Percentiles rank a stretch among this genome's conserved stretches.
Conservation (phyloP, 164 flowering plant species). For the Litsea cubeba region DNA sequence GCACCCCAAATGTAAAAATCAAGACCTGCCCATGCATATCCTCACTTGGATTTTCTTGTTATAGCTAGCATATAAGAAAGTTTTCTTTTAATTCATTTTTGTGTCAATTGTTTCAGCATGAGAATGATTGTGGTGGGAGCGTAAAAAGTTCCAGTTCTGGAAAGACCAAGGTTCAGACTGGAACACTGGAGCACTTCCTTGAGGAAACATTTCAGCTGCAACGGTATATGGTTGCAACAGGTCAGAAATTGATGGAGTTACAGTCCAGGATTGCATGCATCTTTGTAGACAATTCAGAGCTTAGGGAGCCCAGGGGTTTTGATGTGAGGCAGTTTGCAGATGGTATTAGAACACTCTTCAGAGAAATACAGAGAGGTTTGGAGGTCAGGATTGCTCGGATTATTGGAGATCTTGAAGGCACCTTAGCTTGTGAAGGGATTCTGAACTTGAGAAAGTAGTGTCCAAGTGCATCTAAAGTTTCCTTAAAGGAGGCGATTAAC, state of each 20-base stretch:
- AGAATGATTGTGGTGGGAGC: constrained; percentile 27
- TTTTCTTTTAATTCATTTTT: neutral
- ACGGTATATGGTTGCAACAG: constrained; percentile 86
- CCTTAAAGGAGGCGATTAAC: neutral
- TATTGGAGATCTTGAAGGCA: constrained; percentile 87
- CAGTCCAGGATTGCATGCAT: constrained; percentile 55
- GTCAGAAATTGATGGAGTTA: constrained; percentile 76
- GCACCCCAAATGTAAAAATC: neutral
- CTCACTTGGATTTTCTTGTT: neutral
- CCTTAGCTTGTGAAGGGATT: constrained; percentile 77
- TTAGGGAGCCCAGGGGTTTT: constrained; percentile 21
- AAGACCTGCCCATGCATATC: neutral
- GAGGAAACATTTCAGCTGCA: constrained; percentile 93
- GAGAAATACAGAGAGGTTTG: constrained; percentile 82
- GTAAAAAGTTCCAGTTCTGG: constrained; percentile 18
- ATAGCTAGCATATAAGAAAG: too few species aligned
- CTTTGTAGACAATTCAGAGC: constrained; percentile 33
- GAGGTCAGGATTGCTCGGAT: constrained; percentile 73
- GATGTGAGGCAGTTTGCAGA: constrained; percentile 66
- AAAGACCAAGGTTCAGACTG: constrained; percentile 46
- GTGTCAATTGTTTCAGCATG: constrained; percentile 45
- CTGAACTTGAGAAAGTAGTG: constrained; percentile 26
- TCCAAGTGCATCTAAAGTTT: neutral
- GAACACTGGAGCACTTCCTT: constrained; percentile 52
- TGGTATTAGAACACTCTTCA: constrained; percentile 43